Conservation (phyloP, 345 rosid genomes). For the Eucalyptus leucophloia region DNA sequence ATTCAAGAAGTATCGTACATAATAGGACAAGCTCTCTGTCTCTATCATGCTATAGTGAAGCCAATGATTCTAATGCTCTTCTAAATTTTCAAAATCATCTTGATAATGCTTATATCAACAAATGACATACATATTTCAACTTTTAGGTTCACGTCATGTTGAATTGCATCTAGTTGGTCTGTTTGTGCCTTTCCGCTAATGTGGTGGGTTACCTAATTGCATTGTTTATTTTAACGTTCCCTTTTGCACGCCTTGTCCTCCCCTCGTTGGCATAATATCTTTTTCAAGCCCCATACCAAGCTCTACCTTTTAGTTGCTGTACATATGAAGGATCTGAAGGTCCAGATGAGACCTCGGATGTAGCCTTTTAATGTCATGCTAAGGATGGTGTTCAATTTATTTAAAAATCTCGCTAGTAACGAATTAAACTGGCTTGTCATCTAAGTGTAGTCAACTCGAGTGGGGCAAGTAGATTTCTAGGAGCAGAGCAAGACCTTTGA, state of each 20-base stretch:
- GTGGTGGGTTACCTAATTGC: too few relatives aligned
- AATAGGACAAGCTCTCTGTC: neutral
- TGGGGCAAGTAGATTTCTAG: too few relatives aligned
- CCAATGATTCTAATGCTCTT: neutral
- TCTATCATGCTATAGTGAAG: neutral
- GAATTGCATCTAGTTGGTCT: neutral
- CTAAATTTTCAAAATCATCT: neutral
- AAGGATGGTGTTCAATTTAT: neutral
- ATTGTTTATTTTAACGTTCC: too few relatives aligned
- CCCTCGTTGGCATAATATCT: too few relatives aligned
- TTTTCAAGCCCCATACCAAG: too few relatives aligned
- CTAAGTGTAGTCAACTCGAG: neutral
- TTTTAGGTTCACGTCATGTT: neutral
- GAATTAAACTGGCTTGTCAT: neutral
- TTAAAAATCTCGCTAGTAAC: neutral
- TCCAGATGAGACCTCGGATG: too few relatives aligned
- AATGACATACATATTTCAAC: neutral
- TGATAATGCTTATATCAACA: neutral
- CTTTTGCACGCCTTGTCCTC: too few relatives aligned
- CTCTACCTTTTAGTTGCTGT: too few relatives aligned
- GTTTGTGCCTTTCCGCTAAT: too few relatives aligned
- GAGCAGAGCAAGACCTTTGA: too few relatives aligned
- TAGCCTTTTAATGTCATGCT: too few relatives aligned
- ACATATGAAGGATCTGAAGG: too few relatives aligned
- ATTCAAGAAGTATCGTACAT: neutral